phyloP scores from a whole-genome alignment of 768 basidiomycete species.

The Suillus subaureus region DNA sequence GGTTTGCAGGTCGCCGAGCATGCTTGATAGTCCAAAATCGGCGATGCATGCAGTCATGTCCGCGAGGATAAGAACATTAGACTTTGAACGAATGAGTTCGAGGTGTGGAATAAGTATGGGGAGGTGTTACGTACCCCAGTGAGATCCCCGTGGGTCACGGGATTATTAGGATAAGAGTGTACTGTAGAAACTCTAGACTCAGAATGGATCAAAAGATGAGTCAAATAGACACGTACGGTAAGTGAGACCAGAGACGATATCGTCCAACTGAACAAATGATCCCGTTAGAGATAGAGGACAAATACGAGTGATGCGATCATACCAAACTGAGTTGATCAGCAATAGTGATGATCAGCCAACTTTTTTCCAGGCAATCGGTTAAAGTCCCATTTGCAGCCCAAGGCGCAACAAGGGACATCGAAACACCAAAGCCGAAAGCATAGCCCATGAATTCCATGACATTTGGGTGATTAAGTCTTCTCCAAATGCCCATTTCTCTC shows the following conservation, averaged over 20 bases:
- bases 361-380: slow-evolving; percentile 1
- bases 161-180: slow-evolving; percentile 9
- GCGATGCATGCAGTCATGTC: slow-evolving; percentile 38
- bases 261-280: slow-evolving; percentile 7
- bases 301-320: background rate
- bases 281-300: background rate
- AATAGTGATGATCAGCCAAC: background rate
- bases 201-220: background rate
- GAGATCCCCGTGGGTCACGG: slow-evolving; percentile 25
- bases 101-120: background rate
- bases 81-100: slow-evolving; percentile 11
- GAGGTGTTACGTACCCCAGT: slow-evolving; percentile 22
- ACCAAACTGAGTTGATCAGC: background rate
- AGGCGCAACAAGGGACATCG: slow-evolving; percentile 23
- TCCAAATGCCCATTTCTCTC: slow-evolving; percentile 29
- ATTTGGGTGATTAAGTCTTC: slow-evolving; percentile 20
- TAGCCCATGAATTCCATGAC: slow-evolving; percentile 26
- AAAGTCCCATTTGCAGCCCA: slow-evolving; percentile 25
- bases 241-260: slow-evolving; percentile 9
- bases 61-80: slow-evolving; percentile 36
- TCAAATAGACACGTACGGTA: slow-evolving; percentile 8
- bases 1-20: slow-evolving; percentile 35
- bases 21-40: slow-evolving; percentile 47
- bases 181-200: slow-evolving; percentile 2
- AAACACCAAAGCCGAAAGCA: slow-evolving; percentile 23